Conservation (phyloP, 805 yeast species). For the Starmerella scarabaei region DNA sequence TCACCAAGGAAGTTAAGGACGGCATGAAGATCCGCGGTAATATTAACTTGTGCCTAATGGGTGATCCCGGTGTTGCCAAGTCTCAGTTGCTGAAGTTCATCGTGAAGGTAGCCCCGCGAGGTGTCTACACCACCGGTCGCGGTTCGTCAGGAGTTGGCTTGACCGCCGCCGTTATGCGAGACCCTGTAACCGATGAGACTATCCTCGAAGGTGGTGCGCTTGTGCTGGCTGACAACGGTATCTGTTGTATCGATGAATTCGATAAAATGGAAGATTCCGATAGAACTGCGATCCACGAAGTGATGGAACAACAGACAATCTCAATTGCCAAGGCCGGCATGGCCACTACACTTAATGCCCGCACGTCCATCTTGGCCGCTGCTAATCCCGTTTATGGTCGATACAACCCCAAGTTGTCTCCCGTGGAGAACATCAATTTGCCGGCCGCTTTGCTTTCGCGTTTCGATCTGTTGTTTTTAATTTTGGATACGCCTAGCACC, state of each 20-base stretch:
- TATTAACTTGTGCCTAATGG: constrained; percentile 90
- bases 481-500: constrained; percentile 70
- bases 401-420: constrained; percentile 78
- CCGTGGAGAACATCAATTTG: constrained; percentile 86
- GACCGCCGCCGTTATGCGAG: constrained; percentile 97
- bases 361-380: constrained; percentile 91
- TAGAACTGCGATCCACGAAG: constrained; percentile 96
- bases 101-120: constrained; percentile 86
- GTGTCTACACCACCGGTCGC: constrained; percentile 94
- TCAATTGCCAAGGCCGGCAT: constrained; percentile 97
- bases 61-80: constrained; percentile 99
- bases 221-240: constrained; percentile 92
- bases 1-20: constrained; percentile 85
- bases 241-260: constrained; percentile 97
- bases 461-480: constrained; percentile 77
- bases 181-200: constrained; percentile 98
- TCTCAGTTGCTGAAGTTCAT: constrained; percentile 88
- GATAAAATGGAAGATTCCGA: constrained; percentile 97
- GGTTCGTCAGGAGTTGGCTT: constrained; percentile 98
- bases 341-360: constrained; percentile 86
- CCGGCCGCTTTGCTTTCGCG: constrained; percentile 95
- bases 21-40: constrained; percentile 98
- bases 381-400: constrained; percentile 97
- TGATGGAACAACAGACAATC: constrained; percentile 98
- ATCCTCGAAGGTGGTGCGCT: constrained; percentile 96